Percentiles rank a stretch among this genome's conserved stretches.
Evolutionary conservation across 169 alveolate genomes (phyloP).

Genomic region (Theileria orientalis): DNA sequence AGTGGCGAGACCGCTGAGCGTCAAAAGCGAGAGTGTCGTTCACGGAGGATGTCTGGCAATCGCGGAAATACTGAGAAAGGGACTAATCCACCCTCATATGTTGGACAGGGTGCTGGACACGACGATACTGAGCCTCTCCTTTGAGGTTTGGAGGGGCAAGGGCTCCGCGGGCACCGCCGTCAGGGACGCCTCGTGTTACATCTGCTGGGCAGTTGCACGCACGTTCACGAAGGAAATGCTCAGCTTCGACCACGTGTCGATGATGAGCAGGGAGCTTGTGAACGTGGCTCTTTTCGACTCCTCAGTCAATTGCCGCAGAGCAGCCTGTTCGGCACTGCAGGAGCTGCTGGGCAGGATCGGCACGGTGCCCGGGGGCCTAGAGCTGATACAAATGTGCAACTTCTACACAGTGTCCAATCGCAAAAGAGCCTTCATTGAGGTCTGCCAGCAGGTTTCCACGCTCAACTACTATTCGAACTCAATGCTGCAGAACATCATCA

Average conservation of each 20-base stretch:
- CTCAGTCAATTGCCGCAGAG: constrained; percentile 50
- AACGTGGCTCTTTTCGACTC: constrained; percentile 57
- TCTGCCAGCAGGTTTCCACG: constrained; percentile 24
- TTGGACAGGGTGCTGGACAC: constrained; percentile 35
- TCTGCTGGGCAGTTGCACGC: constrained; percentile 59
- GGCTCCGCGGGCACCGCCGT: constrained; percentile 58
- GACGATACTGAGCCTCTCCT: constrained; percentile 34
- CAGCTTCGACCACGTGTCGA: constrained; percentile 18
- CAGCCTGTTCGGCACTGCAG: constrained; percentile 62
- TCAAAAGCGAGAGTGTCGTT: constrained; percentile 50
- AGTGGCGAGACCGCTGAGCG: background rate
- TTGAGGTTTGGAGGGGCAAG: constrained; percentile 59
- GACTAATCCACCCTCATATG: constrained; percentile 50
- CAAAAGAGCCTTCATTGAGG: constrained; percentile 34
- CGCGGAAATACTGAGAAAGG: constrained; percentile 53
- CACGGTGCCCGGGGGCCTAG: constrained; percentile 44
- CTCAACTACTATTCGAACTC: constrained; percentile 47
- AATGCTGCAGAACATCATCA: constrained; percentile 40
- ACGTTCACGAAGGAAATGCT: constrained; percentile 12
- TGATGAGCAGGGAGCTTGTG: constrained; percentile 43
- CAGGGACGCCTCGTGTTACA: constrained; percentile 57
- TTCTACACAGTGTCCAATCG: constrained; percentile 53
- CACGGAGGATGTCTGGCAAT: constrained; percentile 64
- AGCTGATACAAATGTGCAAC: constrained; percentile 34
- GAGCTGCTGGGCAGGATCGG: constrained; percentile 60